phyloP scores from a whole-genome alignment of 768 basidiomycete species.

The Guyanaporus albipodus region DNA sequence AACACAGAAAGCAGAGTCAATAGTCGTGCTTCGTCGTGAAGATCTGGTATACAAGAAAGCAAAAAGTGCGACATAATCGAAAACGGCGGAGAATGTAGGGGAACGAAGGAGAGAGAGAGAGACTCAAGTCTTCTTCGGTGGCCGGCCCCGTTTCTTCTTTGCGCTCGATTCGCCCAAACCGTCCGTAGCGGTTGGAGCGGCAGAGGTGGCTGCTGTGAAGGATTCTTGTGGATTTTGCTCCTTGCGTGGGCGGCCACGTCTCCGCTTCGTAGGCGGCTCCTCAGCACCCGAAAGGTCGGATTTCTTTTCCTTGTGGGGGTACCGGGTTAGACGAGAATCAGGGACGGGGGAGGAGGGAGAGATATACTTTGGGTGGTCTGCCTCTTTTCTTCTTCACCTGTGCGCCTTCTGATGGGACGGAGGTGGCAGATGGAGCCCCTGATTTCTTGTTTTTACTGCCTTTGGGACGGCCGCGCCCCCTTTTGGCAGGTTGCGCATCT shows the following conservation, averaged over 20 bases:
- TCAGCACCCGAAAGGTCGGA: conserved; percentile 46
- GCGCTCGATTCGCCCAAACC: conserved; percentile 45
- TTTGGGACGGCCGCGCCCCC: conserved; percentile 84
- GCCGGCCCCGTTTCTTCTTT: conserved; percentile 74
- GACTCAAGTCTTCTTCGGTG: conserved; percentile 43
- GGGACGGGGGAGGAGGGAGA: conserved; percentile 7
- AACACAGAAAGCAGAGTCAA: conserved; percentile 34
- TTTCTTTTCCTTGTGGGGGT: conserved; percentile 31
- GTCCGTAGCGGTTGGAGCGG: conserved; percentile 30
- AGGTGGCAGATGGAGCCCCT: conserved; percentile 31
- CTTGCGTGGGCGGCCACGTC: conserved; percentile 74
- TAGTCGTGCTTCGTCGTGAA: conserved; percentile 33
- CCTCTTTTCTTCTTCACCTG: conserved; percentile 45
- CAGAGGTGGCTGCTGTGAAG: conserved; percentile 34
- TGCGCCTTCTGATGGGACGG: conserved; percentile 26
- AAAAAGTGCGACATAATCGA: conserved; percentile 32
- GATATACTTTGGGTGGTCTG: conserved; percentile 47
- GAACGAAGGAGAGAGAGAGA: not conserved
- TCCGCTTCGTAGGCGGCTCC: conserved; percentile 56
- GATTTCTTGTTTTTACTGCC: conserved; percentile 77
- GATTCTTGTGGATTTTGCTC: conserved; percentile 45
- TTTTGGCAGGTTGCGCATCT: conserved; percentile 48
- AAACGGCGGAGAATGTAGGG: conserved; percentile 13
- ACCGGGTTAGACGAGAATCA: conserved; percentile 22
- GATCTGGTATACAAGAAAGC: conserved; percentile 34